These are phyloP conservation scores for Turritis glabra DNA, from an alignment of 345 rosid genomes.

Conservation along the genomic window DNA sequence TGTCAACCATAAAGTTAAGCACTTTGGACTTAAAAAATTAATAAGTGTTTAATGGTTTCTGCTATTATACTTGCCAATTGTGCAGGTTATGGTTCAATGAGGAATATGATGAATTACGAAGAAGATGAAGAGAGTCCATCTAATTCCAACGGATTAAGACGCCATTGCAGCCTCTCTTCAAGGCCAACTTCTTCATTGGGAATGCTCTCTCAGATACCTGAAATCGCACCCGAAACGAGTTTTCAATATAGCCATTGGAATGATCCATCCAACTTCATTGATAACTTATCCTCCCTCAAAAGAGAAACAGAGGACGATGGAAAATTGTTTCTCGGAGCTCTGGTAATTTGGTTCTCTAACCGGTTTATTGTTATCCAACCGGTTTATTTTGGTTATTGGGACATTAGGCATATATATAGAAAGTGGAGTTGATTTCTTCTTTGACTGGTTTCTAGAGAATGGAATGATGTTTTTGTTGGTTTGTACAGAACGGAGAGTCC, in stretches of 20 bases:
- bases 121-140: conserved; percentile 56
- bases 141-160: conserved; percentile 48
- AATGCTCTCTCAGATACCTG: conserved; percentile 72
- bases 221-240: conserved; percentile 45
- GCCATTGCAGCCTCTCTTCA: conserved; percentile 60
- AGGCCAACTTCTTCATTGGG: conserved; percentile 63
- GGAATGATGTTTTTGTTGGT: neutral
- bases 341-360: conserved; percentile 44
- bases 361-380: conserved; percentile 26
- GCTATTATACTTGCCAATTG: conserved; percentile 28
- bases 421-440: neutral
- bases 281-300: conserved; percentile 49
- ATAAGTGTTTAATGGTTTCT: conserved; percentile 5
- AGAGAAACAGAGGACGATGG: conserved; percentile 47
- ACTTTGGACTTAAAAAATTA: conserved; percentile 9
- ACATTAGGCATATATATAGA: neutral
- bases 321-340: conserved; percentile 44
- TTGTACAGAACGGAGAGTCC: conserved; percentile 45
- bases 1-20: conserved; percentile 8
- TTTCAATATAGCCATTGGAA: conserved; percentile 63
- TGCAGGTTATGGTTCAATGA: conserved; percentile 58
- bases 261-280: conserved; percentile 50
- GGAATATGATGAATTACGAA: conserved; percentile 52
- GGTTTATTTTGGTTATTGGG: conserved; percentile 2
- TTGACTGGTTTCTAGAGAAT: neutral